Conservation (phyloP, 2,329 filamentous ascomycete genomes). For the Lasiodiplodia sp. region DNA sequence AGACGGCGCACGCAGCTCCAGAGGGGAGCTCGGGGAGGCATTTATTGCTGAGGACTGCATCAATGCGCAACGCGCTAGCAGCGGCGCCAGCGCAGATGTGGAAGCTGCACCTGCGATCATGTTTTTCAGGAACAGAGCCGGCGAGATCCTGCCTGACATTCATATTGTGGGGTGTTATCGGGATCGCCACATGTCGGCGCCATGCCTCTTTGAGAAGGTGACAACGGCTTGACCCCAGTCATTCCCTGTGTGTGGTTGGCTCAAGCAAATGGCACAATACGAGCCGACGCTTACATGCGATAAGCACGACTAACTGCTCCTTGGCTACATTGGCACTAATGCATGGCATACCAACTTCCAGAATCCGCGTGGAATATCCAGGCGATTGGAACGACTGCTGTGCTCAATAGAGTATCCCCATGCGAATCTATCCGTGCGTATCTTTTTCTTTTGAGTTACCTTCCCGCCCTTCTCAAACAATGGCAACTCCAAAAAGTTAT, state of each 20-base stretch:
- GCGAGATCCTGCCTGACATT: background rate
- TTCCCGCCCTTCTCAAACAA: too few species aligned
- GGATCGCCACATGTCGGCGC: background rate
- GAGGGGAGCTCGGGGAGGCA: background rate
- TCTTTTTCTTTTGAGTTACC: rapidly evolving
- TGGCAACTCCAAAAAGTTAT: too few species aligned
- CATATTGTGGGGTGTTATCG: background rate
- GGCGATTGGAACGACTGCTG: too few species aligned
- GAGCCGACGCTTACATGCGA: background rate
- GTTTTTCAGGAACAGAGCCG: background rate
- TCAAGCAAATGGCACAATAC: background rate
- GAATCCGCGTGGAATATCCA: background rate
- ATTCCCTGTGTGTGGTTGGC: background rate
- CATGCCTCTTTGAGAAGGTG: background rate
- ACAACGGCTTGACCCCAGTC: background rate
- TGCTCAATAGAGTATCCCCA: too few species aligned
- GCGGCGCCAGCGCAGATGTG: background rate
- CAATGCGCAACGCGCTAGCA: background rate
- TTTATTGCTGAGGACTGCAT: slow-evolving; percentile 1
- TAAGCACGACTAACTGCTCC: background rate
- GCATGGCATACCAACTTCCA: background rate
- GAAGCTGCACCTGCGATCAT: background rate
- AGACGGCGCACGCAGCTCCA: background rate
- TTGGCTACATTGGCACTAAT: slow-evolving; percentile 9
- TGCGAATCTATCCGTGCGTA: too few species aligned